Base-by-base conservation (phyloP, 2,329 filamentous ascomycete species). In the Ceratocystis destructans region DNA sequence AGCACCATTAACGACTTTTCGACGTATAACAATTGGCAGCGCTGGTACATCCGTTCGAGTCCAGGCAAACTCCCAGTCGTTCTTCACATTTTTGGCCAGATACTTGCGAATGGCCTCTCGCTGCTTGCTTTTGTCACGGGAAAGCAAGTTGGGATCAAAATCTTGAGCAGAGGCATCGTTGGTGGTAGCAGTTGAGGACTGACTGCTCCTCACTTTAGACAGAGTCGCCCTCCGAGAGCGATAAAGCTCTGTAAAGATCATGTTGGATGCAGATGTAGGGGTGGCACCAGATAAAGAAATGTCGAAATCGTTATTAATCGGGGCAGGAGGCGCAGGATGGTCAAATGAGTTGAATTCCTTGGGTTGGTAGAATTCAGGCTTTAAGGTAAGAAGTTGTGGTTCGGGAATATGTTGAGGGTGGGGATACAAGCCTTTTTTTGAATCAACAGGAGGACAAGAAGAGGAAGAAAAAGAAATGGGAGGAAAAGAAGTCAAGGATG, bases 21-120 rank as follows among this genome's bases (percentile, higher is more conserved):
- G 48, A 12, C 67, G 61, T 55, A 66, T 64, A 61, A 68, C 61
- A 64, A 66, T 46, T 41, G 67, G 67, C 50, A 70, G 66, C 25
- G 67, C 46, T 25, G 67, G 67, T 28, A 68, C 67, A 65, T 68
- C 67, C 17, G 67, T 68, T n/a, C 75, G 76, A 1, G 82, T 80
- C 83, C 83, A 86, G 44, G 75, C 70, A 71, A 85, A 87, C 0
- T 76, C 75, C 85, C 84, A 87, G 71, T 86, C 83, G 68, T 78
- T 79, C 68, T 79, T 80, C 50, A 87, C 76, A 69, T 79, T 82
- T 25, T 79, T 77, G 2, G 76, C 74, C 1, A 87, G 74, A 70
- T 81, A 82, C 63, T 77, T 79, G 71, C 77, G 82, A 45, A 87
- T 80, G 12, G 84, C 84, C 50, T 84, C 82, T 71, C 86, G 87